Conservation (phyloP, 2,329 filamentous ascomycete genomes). For the Clonostachys sp. region DNA sequence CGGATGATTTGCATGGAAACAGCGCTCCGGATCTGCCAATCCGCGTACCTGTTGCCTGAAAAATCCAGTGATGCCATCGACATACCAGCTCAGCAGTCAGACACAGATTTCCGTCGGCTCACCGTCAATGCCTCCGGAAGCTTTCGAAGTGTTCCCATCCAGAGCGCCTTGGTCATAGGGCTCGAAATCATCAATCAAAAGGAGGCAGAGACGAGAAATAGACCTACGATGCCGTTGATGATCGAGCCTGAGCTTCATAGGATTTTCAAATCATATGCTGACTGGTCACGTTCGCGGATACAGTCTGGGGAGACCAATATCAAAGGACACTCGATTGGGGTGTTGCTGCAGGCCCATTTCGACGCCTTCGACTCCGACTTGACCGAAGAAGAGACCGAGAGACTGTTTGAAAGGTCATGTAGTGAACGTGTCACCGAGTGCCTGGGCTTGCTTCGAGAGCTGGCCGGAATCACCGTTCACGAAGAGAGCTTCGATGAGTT, state of each 20-base stretch:
- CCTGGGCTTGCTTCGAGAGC: too few species aligned
- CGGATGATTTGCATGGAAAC: slow-evolving; percentile 43
- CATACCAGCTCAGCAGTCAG: slow-evolving; percentile 4
- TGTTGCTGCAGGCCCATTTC: too few species aligned
- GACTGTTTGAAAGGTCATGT: too few species aligned
- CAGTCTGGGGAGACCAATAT: slow-evolving; percentile 36
- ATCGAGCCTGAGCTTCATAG: slow-evolving; percentile 16
- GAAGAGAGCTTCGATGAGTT: too few species aligned
- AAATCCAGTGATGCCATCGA: too few species aligned
- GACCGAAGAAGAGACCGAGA: too few species aligned
- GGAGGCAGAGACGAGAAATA: slow-evolving; percentile 10
- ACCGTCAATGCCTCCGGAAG: slow-evolving; percentile 32
- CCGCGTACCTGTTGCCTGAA: too few species aligned
- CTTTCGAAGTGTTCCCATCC: slow-evolving; percentile 33
- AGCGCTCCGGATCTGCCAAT: slow-evolving; percentile 20
- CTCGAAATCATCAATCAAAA: slow-evolving; percentile 26
- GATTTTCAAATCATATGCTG: slow-evolving; percentile 16
- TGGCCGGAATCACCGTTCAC: too few species aligned
- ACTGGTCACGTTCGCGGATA: slow-evolving; percentile 25
- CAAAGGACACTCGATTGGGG: slow-evolving; percentile 21
- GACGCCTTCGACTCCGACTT: too few species aligned
- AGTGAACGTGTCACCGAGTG: too few species aligned
- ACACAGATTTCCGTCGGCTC: slow-evolving; percentile 30
- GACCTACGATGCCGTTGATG: too few species aligned
- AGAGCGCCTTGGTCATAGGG: slow-evolving; percentile 33